These are phyloP conservation scores for Neopestalotiopsis sp. DNA, from an alignment of 2,329 filamentous ascomycete species.

Conservation along the genomic window DNA sequence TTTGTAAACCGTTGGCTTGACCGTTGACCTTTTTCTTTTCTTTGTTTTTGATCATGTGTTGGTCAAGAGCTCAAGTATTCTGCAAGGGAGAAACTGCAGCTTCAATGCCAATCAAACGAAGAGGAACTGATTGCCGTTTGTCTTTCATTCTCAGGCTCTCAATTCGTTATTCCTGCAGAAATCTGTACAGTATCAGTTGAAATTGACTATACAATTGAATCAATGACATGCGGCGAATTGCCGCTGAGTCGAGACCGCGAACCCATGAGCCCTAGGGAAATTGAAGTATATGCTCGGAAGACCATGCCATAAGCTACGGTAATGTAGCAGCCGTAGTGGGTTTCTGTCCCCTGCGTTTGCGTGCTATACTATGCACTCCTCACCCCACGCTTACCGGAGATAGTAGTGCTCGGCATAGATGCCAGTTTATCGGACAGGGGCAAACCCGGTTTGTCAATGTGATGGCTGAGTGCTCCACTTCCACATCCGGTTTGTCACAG, in stretches of 20 bases:
- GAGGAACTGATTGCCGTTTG: not conserved
- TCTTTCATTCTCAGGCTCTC: not conserved
- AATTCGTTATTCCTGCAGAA: not conserved
- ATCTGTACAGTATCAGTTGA: not conserved
- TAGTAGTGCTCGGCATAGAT: not conserved
- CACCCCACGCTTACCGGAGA: not conserved
- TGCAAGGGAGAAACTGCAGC: not conserved
- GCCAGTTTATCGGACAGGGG: not conserved
- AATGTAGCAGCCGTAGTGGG: not conserved
- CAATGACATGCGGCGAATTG: not conserved
- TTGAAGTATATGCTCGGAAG: not conserved
- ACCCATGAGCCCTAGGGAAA: not conserved
- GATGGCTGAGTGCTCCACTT: constrained; percentile 4
- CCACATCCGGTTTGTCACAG: not conserved
- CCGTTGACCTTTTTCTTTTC: not conserved
- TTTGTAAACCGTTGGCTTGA: not conserved
- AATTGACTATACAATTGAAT: no score
- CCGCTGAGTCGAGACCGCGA: not conserved
- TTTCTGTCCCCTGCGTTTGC: not conserved
- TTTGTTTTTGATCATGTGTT: not conserved
- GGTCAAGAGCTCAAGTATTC: not conserved
- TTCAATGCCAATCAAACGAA: not conserved
- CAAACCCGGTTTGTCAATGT: not conserved
- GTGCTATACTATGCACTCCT: constrained; percentile 1
- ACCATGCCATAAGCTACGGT: not conserved